Conservation (phyloP, 805 yeast genomes). For the Teunomyces kruisii region DNA sequence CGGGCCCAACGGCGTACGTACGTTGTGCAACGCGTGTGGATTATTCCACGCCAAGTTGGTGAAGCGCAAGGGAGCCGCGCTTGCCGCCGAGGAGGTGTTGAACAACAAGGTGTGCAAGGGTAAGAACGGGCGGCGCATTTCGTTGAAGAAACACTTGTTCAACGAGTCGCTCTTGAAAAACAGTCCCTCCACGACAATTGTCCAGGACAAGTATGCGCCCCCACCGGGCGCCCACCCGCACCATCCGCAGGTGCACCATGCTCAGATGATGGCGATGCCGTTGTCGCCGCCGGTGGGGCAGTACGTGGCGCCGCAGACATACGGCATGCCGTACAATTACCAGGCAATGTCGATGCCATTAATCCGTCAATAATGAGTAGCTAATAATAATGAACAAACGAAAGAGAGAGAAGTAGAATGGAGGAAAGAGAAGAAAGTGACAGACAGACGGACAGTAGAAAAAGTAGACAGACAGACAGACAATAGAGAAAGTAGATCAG, state of each 20-base stretch:
- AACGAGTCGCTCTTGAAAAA: conserved; percentile 12
- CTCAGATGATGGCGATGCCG: conserved; percentile 1
- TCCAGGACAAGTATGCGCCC: not conserved
- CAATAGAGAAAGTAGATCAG: too few relatives aligned
- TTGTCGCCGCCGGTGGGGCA: conserved; percentile 4
- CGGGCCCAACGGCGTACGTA: conserved; percentile 46
- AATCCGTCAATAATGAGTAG: conserved; percentile 8
- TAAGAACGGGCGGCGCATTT: conserved; percentile 42
- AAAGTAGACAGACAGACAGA: too few relatives aligned
- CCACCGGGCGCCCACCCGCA: conserved; percentile 1
- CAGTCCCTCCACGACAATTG: not conserved
- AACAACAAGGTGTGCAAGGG: conserved; percentile 44
- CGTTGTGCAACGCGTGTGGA: conserved; percentile 45
- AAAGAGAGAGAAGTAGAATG: too few relatives aligned
- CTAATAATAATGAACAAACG: not conserved
- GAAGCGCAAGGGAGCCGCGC: conserved; percentile 28
- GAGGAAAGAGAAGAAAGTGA: too few relatives aligned
- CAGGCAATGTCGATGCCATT: conserved; percentile 9
- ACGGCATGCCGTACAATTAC: conserved; percentile 3
- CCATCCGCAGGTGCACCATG: not conserved
- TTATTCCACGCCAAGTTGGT: conserved; percentile 42
- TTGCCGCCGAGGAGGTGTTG: conserved; percentile 36
- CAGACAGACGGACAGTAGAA: too few relatives aligned
- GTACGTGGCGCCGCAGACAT: conserved; percentile 5
- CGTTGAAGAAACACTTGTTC: conserved; percentile 28